Conservation (phyloP, 176 grass and related monocot species). For the Olyra latifolia region DNA sequence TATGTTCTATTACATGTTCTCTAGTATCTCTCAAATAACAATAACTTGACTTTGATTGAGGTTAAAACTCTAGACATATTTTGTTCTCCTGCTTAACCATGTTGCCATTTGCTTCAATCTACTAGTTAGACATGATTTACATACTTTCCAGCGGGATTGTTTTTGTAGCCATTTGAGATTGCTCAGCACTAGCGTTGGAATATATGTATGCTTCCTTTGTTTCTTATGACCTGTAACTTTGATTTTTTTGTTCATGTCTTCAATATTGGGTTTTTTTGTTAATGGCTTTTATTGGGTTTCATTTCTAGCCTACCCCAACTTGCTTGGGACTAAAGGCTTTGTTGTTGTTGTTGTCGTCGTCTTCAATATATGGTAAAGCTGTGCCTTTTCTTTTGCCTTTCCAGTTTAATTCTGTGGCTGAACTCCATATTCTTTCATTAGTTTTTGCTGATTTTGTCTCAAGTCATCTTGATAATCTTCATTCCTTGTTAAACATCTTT, state of each 20-base stretch:
- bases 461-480: background rate
- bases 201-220: constrained; percentile 22
- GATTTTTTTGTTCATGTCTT: background rate
- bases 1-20: background rate
- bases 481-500: background rate
- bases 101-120: background rate
- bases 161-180: constrained; percentile 4
- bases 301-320: too few relatives aligned
- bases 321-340: too few relatives aligned
- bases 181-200: background rate
- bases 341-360: too few relatives aligned
- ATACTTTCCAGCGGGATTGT: background rate
- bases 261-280: background rate
- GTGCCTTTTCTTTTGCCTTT: background rate
- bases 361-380: background rate
- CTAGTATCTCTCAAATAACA: background rate
- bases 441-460: background rate
- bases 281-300: too few relatives aligned
- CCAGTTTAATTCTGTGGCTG: background rate
- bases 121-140: background rate
- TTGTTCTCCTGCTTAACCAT: background rate
- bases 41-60: background rate
- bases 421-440: background rate
- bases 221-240: background rate
- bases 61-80: background rate